phyloP scores from a whole-genome alignment of 352 stramenopile species.

The Blastocystis hominis region DNA sequence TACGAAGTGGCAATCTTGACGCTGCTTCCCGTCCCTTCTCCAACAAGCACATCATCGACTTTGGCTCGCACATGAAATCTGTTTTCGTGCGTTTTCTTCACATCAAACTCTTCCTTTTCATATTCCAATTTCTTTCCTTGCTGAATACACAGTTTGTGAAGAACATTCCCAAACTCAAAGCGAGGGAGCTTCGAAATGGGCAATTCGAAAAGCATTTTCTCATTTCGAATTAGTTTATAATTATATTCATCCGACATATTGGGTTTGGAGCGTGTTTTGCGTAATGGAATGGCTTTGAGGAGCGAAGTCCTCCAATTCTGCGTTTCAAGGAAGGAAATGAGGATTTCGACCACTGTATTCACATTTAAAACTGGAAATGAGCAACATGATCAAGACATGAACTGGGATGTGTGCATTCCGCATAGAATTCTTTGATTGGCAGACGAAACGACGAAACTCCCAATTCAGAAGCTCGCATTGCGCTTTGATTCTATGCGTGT shows the following conservation, averaged over 20 bases:
- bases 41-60: background rate
- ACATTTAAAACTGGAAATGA: conserved; percentile 3
- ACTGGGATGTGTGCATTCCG: conserved; percentile 17
- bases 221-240: background rate
- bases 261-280: background rate
- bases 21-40: background rate
- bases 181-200: background rate
- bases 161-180: conserved; percentile 24
- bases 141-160: background rate
- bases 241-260: background rate
- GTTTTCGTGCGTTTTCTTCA: background rate
- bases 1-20: background rate
- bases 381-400: background rate
- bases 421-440: conserved; percentile 6
- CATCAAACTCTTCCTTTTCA: background rate
- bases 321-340: background rate
- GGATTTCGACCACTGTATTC: conserved; percentile 38
- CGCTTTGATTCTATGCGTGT: conserved; percentile 13
- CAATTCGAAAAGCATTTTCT: background rate
- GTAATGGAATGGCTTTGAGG: background rate
- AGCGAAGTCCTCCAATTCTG: background rate
- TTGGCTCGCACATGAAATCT: background rate
- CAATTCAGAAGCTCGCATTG: background rate
- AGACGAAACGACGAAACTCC: background rate
- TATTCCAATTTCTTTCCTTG: background rate